Base-by-base conservation (phyloP, 2,329 filamentous ascomycete genomes). In the Arthrocladium fulminans region DNA sequence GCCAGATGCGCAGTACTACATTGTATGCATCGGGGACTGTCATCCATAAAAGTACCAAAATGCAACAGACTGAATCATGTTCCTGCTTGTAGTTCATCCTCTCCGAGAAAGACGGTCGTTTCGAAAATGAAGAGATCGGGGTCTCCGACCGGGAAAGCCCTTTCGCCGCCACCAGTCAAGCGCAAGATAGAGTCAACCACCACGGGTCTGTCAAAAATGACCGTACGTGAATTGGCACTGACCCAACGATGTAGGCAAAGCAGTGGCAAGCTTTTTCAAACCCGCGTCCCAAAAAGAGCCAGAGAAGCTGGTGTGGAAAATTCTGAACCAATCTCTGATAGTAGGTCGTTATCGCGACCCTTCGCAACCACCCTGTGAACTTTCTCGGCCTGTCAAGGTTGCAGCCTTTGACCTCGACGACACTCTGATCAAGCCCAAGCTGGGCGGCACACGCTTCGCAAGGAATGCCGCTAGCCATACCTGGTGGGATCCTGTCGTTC, bases 191-290 rank as follows among this genome's bases (percentile, higher is more conserved):
- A 72, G 47, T 71, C 75, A 2, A 72, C 71, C 3, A 74, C 74
- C 3, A 80, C 73, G 27, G 77, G 75, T 77, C 52, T 23, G 55
- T 46, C 4, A 10, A 58, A 63, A 57, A 20, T 45, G 17, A 34
- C 19, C n/a, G 6, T n/a, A 24, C 10, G 6, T 1, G 34, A 29
- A 39, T 15, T 3, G 24, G 8, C 6, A 20, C 52, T 56, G 34
- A 57, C 34, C 13, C 5, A 9, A 24, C 12, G 9, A 2, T 37
- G 8, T 29, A 69, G 67, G 63, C 45, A 63, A 61, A 27, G 80
- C 84, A 1, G 80, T 94, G 1, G 77, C 85, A 17, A 87, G 77
- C 47, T 97, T 97, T 71, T 97, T 97, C 67, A 94, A 83, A 0
- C 89, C 89, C 0, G 63, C 76, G 0, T 96, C 88, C 0, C 80